Evolutionary conservation across 768 basidiomycete genomes (phyloP), one percentile per base, ranked within the genome.

Genomic region (Phaeolepiota aurea): DNA sequence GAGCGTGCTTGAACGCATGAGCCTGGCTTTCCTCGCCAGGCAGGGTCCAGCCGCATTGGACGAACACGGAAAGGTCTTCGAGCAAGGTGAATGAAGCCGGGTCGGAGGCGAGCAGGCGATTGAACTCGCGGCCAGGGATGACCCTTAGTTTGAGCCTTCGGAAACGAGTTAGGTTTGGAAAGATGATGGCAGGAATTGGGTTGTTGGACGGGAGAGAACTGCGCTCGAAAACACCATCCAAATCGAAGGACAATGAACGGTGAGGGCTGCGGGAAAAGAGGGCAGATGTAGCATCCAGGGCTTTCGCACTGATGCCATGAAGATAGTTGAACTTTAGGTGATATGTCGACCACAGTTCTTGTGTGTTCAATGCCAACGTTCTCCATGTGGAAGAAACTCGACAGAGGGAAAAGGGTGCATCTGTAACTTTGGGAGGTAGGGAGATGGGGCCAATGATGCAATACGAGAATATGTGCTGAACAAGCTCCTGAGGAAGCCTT

Each of bases 361-460:
- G 37, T 23, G 20, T 16, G 20, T 20, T 38, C 37, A 38, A 11
- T 13, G 37, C 16, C 20, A 38, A 20, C 7, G 18, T 12, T 38
- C 37, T 19, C 37, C 37, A 38, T 7, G 13, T 22, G 13, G 15
- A n/a, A 23, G 10, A 38, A 7, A 38, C 37, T 15, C 7, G 37
- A 20, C 37, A 38, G 20, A 38, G 37, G 22, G 22, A 13, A 12
- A 38, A 20, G 10, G 37, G 37, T n/a, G 37, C 37, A 15, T 38
- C 18, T 15, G 11, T 7, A 13, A 20, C 11, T 12, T 23, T 22
- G 14, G 37, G 18, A 38, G 37, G 37, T 13, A 38, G 37, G 37
- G 21, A 7, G 12, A 38, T 20, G 12, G 37, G 37, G 10, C 21
- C 21, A 15, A 15, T 9, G 16, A 22, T 7, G 13, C 16, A 18